These are phyloP conservation scores for Penicillium sp. DNA, from an alignment of 2,329 filamentous ascomycete species.

Conservation along the genomic window DNA sequence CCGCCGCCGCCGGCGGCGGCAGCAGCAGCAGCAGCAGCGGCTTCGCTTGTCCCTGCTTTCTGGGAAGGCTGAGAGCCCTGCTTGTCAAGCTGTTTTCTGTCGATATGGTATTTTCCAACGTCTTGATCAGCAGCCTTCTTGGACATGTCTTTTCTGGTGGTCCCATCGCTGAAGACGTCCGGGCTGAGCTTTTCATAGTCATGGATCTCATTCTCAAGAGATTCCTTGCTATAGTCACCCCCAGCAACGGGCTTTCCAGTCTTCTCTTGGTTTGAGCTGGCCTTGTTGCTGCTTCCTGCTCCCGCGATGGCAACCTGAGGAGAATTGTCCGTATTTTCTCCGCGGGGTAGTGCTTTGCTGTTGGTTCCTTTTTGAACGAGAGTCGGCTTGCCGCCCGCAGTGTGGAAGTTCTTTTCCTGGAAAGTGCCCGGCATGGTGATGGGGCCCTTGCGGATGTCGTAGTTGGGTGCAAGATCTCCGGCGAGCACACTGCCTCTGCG, in stretches of 20 bases:
- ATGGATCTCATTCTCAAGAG: slow-evolving; percentile 12
- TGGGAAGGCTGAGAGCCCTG: not conserved
- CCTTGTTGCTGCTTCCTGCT: not conserved
- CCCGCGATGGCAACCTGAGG: not conserved
- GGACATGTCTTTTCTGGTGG: not conserved
- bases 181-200: slow-evolving; percentile 11
- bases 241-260: not conserved
- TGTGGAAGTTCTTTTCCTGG: slow-evolving; percentile 8
- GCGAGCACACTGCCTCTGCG: slow-evolving; percentile 2
- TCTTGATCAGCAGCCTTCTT: not conserved
- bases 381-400: not conserved
- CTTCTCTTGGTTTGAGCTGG: not conserved
- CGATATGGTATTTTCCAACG: not conserved
- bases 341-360: not conserved
- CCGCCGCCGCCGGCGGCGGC: not conserved
- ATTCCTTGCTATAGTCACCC: not conserved
- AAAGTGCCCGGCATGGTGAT: slow-evolving; percentile 13
- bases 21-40: not conserved
- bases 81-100: not conserved
- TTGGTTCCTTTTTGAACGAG: slow-evolving; percentile 4
- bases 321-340: not conserved
- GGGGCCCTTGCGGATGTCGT: slow-evolving; percentile 23
- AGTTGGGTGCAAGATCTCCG: slow-evolving; percentile 11
- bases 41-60: slow-evolving; percentile 2
- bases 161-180: slow-evolving; percentile 13